Evolutionary conservation across 2,329 filamentous ascomycete genomes (phyloP), one percentile per base, ranked within the genome.

Genomic region (Elsinoe necatrix): DNA sequence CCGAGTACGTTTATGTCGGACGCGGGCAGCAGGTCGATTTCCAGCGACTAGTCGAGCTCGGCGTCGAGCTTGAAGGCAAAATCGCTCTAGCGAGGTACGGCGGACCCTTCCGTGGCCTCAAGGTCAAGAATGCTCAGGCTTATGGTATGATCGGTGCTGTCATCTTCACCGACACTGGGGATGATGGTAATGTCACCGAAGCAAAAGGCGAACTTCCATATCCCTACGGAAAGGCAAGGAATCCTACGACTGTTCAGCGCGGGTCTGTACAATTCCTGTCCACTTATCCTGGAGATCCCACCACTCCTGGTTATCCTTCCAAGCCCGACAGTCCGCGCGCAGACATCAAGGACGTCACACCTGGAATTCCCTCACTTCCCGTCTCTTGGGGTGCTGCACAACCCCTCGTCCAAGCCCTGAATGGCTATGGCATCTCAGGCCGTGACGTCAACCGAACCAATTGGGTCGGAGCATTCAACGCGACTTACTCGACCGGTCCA

Each of bases 281-380:
- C 73, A 55, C 81, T 77, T 59, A 85, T 41, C 75, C 76, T n/a
- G 77, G 77, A 55, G 77, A 92, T 65, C 88, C 88, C 45, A 89
- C 89, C 0, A 93, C 89, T 0, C 87, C 87, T 11, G 89, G 91
- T 4, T 95, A 95, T 65, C 85, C 89, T 2, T 95, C 89, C 0
- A 90, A 90, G 69, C 86, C 87, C 12, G 89, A 85, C 25, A 86
- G 78, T 16, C 86, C 86, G 14, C 82, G 90, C 31, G 77, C 81
- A 55, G 83, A 88, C 16, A 82, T 83, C 0, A 75, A 84, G 18
- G 71, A 76, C 6, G 77, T 79, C 2, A 87, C 82, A 21, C 86
- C 90, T 0, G 80, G 79, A 1, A 95, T 95, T 57, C 90, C 91
- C 0, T 95, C 90, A 1, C 74, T 95, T 5, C 90, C 90, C 1